A percentile compares a stretch with the other conserved stretches of the same genome.
Evolutionary conservation across 2,329 filamentous ascomycete genomes (phyloP).

Genomic region (Claviceps pusilla): DNA sequence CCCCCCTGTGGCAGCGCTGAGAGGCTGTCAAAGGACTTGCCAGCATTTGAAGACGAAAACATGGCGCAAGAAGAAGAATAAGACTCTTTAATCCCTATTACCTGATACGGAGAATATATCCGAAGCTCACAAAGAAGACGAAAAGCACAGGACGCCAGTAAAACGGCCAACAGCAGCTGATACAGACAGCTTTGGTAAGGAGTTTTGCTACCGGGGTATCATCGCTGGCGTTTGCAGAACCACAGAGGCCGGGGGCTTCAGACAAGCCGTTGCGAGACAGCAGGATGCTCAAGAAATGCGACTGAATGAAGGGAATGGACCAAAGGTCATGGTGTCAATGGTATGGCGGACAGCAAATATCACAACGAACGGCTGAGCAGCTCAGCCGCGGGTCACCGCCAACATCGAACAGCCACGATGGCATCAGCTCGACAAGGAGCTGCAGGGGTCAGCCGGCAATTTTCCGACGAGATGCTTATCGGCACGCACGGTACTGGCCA

Average conservation of each 20-base stretch:
- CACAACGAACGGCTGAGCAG: neutral
- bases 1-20: constrained; percentile 35
- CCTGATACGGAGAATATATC: neutral
- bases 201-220: constrained; percentile 31
- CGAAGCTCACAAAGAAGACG: neutral
- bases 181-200: constrained; percentile 17
- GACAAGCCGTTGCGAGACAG: neutral
- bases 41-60: constrained; percentile 42
- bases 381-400: neutral
- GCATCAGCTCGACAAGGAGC: neutral
- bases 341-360: neutral
- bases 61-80: constrained; percentile 28
- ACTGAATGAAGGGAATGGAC: neutral
- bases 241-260: neutral
- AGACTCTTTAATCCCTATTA: neutral
- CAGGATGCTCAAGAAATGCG: neutral
- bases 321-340: neutral
- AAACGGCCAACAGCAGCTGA: constrained; percentile 16
- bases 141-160: neutral
- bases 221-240: constrained; percentile 22
- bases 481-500: neutral
- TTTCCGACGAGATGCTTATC: neutral
- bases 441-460: neutral
- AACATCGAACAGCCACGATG: constrained; percentile 8
- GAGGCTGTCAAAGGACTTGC: constrained; percentile 52